Conservation (phyloP, 441 rosid genomes). For the Aleurites moluccanus region DNA sequence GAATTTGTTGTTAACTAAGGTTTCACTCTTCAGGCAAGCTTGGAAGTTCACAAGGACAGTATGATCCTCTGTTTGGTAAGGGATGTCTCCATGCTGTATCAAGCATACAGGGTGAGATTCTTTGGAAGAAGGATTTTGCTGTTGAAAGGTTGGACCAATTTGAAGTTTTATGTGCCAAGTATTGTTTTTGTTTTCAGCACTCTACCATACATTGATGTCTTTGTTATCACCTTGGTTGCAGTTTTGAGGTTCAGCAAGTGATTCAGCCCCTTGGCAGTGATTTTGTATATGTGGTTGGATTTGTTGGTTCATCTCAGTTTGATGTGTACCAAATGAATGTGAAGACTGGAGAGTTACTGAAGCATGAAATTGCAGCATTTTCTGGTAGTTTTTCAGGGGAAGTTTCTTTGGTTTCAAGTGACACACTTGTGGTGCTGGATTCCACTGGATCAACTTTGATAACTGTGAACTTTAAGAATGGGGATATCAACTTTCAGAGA, state of each 20-base stretch:
- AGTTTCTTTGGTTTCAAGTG: constrained; percentile 59
- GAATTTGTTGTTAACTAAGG: constrained; percentile 16
- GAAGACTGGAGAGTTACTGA: constrained; percentile 68
- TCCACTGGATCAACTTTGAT: constrained; percentile 57
- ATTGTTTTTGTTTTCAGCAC: constrained; percentile 11
- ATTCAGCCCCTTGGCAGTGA: constrained; percentile 61
- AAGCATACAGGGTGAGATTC: constrained; percentile 76
- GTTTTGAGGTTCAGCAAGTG: constrained; percentile 77
- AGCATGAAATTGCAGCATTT: constrained; percentile 56
- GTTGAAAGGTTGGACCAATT: constrained; percentile 63
- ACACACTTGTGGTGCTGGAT: constrained; percentile 71
- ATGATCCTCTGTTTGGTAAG: constrained; percentile 56
- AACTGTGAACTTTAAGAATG: constrained; percentile 55
- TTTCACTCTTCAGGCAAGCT: constrained; percentile 51
- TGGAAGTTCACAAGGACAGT: constrained; percentile 69
- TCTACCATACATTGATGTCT: constrained; percentile 27
- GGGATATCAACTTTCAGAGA: constrained; percentile 53
- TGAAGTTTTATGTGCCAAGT: constrained; percentile 12
- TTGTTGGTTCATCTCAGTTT: constrained; percentile 61
- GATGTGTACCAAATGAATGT: constrained; percentile 64
- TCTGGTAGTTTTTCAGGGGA: constrained; percentile 75
- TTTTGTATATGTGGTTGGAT: constrained; percentile 63
- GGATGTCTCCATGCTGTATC: constrained; percentile 89
- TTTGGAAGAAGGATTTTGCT: constrained; percentile 85
- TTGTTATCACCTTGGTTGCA: constrained; percentile 38